Conservation (phyloP, 2,329 filamentous ascomycete species). For the Pseudogymnoascus sp. region DNA sequence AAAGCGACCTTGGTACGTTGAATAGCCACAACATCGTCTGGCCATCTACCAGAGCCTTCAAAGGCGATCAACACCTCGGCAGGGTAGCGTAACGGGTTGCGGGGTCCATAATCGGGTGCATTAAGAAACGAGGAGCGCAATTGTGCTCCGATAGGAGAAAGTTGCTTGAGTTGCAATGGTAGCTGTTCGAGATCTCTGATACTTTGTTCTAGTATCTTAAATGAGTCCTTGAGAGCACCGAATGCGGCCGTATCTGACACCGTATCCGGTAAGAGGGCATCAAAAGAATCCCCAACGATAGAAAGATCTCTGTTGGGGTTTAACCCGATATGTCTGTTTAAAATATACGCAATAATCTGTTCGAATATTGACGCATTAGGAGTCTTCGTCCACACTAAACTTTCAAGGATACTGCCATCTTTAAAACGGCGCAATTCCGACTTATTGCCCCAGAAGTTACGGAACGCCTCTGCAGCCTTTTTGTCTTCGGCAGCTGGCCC, state of each 20-base stretch:
- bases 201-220: conserved; percentile 64
- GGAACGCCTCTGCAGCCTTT: conserved; percentile 70
- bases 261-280: conserved; percentile 33
- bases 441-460: conserved; percentile 90
- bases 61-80: conserved; percentile 82
- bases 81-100: conserved; percentile 38
- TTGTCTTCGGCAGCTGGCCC: conserved; percentile 82
- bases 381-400: conserved; percentile 70
- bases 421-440: conserved; percentile 90
- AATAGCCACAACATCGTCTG: conserved; percentile 81
- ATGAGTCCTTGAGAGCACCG: conserved; percentile 58
- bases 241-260: conserved; percentile 45
- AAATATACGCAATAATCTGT: conserved; percentile 67
- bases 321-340: conserved; percentile 60
- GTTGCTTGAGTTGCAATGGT: conserved; percentile 75
- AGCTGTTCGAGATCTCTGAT: conserved; percentile 72
- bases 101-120: conserved; percentile 39
- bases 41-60: conserved; percentile 88
- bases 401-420: conserved; percentile 88
- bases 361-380: conserved; percentile 57
- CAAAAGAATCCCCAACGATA: conserved; percentile 39
- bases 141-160: conserved; percentile 62
- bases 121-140: conserved; percentile 64
- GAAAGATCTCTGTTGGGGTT: conserved; percentile 33
- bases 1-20: conserved; percentile 93